Percentiles rank a stretch among this genome's conserved stretches.
These are phyloP conservation scores for Cryptomeria japonica DNA, from an alignment of 75 land plant species.

Conservation along the genomic window DNA sequence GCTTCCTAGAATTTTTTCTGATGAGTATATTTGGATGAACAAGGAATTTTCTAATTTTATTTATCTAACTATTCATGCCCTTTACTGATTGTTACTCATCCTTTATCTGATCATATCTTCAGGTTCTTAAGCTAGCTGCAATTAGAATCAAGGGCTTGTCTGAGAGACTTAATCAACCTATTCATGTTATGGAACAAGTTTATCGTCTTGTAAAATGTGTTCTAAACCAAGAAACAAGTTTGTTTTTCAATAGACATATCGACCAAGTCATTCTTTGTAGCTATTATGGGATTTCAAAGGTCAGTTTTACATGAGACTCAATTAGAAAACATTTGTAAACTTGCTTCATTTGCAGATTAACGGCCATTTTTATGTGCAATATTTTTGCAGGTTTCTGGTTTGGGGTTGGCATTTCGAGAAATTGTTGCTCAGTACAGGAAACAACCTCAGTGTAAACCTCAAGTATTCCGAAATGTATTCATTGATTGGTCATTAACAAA, in stretches of 20 bases:
- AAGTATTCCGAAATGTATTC: conserved; percentile 86
- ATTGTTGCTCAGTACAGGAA: conserved; percentile 78
- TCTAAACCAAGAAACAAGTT: conserved; percentile 58
- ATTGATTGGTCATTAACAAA: conserved; percentile 59
- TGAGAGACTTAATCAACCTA: conserved; percentile 72
- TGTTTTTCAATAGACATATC: conserved; percentile 95
- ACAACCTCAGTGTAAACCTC: conserved; percentile 90
- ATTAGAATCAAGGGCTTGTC: conserved; percentile 81
- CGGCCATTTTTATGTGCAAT: not conserved
- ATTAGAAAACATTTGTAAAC: not conserved
- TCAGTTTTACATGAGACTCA: conserved; percentile 20
- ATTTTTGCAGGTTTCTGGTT: conserved; percentile 67
- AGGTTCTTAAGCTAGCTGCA: conserved; percentile 90
- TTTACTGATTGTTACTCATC: not conserved
- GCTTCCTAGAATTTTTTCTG: not conserved
- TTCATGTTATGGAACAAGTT: conserved; percentile 68
- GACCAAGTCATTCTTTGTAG: conserved; percentile 92
- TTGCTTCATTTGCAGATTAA: not conserved
- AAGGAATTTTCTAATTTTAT: not conserved
- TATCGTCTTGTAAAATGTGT: conserved; percentile 72
- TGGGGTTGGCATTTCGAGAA: conserved; percentile 77
- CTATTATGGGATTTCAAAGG: conserved; percentile 95
- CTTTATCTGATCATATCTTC: not conserved
- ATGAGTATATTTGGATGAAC: not conserved
- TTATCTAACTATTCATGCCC: not conserved